Conservation (phyloP, 345 rosid species). For the Rhizophora apiculata region DNA sequence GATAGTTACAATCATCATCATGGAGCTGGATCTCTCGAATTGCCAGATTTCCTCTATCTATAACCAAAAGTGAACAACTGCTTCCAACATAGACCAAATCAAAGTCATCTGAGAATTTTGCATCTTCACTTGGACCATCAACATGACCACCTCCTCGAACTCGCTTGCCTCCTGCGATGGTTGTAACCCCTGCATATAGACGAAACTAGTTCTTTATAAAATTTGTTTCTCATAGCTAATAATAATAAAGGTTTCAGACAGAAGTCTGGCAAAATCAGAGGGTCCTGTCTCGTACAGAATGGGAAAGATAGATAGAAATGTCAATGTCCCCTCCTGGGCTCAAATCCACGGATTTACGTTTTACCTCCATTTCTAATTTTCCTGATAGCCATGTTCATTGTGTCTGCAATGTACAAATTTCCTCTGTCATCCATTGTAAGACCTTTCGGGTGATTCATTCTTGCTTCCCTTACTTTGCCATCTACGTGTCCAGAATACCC, state of each 20-base stretch:
- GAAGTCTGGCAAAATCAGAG: background rate
- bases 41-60: constrained; percentile 87
- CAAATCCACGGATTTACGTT: background rate
- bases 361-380: constrained; percentile 29
- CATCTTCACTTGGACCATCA: constrained; percentile 79
- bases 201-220: background rate
- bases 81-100: constrained; percentile 69
- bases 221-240: background rate
- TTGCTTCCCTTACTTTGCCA: constrained; percentile 31
- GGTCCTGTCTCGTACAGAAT: background rate
- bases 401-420: constrained; percentile 33
- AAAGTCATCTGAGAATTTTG: constrained; percentile 80
- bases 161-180: constrained; percentile 87
- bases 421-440: constrained; percentile 26
- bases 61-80: constrained; percentile 77
- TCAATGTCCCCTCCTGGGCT: background rate
- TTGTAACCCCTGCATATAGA: constrained; percentile 63
- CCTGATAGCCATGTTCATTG: constrained; percentile 34
- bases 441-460: constrained; percentile 34
- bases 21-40: constrained; percentile 85
- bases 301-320: background rate
- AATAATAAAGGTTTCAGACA: background rate
- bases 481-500: constrained; percentile 34
- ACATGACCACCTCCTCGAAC: constrained; percentile 62
- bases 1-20: constrained; percentile 63